phyloP scores from a whole-genome alignment of 257 asterid genomes.

The Solanum infundibuliforme region DNA sequence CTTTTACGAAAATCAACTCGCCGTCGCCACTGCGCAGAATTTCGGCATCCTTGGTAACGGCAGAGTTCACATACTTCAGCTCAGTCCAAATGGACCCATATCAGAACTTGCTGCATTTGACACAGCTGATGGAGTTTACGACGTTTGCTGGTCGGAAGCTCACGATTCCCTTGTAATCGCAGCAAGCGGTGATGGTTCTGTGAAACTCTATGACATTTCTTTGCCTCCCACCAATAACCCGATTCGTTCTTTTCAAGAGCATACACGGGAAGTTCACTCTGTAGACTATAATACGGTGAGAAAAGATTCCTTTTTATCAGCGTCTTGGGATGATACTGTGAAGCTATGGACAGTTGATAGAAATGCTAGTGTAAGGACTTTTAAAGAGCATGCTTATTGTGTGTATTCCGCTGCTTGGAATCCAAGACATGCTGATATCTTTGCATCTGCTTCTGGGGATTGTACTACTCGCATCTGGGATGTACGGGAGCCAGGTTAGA shows the following conservation, averaged over 20 bases:
- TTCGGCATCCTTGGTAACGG: constrained; percentile 98
- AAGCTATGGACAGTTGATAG: constrained; percentile 94
- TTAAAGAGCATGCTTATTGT: constrained; percentile 91
- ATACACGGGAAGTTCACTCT: constrained; percentile 77
- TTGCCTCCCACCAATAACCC: constrained; percentile 79
- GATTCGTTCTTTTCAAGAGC: constrained; percentile 80
- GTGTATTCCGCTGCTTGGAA: constrained; percentile 89
- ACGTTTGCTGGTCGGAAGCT: constrained; percentile 96
- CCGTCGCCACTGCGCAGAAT: constrained; percentile 90
- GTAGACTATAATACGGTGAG: constrained; percentile 78
- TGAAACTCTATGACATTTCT: constrained; percentile 76
- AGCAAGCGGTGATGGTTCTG: constrained; percentile 82
- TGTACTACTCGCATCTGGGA: constrained; percentile 96
- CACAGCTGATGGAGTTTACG: constrained; percentile 93
- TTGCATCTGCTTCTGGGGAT: constrained; percentile 93
- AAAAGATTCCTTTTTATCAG: constrained; percentile 81
- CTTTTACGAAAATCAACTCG: constrained; percentile 70
- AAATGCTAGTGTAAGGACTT: constrained; percentile 81
- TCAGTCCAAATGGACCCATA: constrained; percentile 38
- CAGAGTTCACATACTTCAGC: constrained; percentile 81
- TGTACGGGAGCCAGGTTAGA: constrained; percentile 82
- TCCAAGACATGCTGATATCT: constrained; percentile 90
- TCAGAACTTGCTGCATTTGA: constrained; percentile 67
- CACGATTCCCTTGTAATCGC: constrained; percentile 86
- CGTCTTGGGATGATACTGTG: constrained; percentile 91